phyloP scores from a whole-genome alignment of 345 rosid species.

The Reutealis trisperma region DNA sequence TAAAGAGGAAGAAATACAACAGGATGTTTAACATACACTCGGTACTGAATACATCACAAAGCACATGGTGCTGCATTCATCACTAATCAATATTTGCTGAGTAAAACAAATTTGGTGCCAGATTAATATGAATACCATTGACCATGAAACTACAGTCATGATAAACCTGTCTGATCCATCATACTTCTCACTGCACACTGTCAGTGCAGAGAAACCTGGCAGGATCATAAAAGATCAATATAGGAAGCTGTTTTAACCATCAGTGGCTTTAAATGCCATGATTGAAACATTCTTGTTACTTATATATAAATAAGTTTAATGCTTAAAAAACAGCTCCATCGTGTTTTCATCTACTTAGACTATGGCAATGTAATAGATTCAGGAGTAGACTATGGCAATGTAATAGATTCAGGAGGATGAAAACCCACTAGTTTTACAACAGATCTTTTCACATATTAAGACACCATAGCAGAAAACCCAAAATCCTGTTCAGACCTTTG shows the following conservation, averaged over 20 bases:
- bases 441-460: not conserved
- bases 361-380: no score
- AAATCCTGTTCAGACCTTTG: not conserved
- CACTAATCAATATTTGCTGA: not conserved
- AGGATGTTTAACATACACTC: no score
- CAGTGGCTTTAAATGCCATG: slow-evolving; percentile 70
- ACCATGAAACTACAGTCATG: not conserved
- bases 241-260: slow-evolving; percentile 69
- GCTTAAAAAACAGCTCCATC: slow-evolving; percentile 33
- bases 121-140: not conserved
- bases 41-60: not conserved
- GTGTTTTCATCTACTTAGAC: not conserved
- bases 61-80: not conserved
- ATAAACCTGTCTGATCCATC: slow-evolving; percentile 73
- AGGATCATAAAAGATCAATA: slow-evolving; percentile 57
- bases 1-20: not conserved
- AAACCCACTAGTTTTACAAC: not conserved
- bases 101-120: not conserved
- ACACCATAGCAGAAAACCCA: not conserved
- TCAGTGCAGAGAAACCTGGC: slow-evolving; percentile 98
- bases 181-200: slow-evolving; percentile 99
- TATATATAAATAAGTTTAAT: not conserved
- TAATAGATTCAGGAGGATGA: not conserved
- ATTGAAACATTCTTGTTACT: slow-evolving; percentile 19
- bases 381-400: not conserved